Percentiles rank a stretch among this genome's conserved stretches.
phyloP scores from a whole-genome alignment of 805 yeast species.

The Maudiozyma turicensis region DNA sequence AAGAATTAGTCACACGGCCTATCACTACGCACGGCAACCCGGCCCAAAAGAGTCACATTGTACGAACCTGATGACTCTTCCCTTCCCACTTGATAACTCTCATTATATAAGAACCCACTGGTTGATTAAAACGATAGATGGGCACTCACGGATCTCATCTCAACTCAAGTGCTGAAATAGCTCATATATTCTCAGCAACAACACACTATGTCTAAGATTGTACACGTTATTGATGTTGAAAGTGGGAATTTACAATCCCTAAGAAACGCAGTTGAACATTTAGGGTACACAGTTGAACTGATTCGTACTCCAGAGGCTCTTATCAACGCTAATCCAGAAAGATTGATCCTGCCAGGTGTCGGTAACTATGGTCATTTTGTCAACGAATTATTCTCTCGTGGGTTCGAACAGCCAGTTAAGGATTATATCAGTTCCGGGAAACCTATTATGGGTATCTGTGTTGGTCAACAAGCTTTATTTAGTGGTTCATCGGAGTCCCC shows the following conservation, averaged over 20 bases:
- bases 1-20: too few species aligned
- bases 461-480: conserved; percentile 85
- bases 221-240: conserved; percentile 78
- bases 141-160: too few species aligned
- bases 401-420: conserved; percentile 55
- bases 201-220: conserved; percentile 9
- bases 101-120: too few species aligned
- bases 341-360: conserved; percentile 86
- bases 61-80: too few species aligned
- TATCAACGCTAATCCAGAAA: conserved; percentile 34
- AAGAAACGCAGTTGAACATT: conserved; percentile 68
- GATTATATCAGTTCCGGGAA: conserved; percentile 66
- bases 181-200: too few species aligned
- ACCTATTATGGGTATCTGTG: conserved; percentile 94
- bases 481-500: conserved; percentile 67
- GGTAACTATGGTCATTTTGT: conserved; percentile 96
- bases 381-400: conserved; percentile 49
- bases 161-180: too few species aligned
- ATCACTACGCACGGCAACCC: too few species aligned
- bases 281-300: conserved; percentile 62
- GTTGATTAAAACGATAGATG: too few species aligned
- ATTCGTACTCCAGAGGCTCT: conserved; percentile 53
- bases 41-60: too few species aligned
- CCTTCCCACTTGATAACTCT: too few species aligned
- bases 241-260: conserved; percentile 90